Evolutionary conservation across 306 rosid genomes (phyloP).

Genomic region (Arachis hypogaea): DNA sequence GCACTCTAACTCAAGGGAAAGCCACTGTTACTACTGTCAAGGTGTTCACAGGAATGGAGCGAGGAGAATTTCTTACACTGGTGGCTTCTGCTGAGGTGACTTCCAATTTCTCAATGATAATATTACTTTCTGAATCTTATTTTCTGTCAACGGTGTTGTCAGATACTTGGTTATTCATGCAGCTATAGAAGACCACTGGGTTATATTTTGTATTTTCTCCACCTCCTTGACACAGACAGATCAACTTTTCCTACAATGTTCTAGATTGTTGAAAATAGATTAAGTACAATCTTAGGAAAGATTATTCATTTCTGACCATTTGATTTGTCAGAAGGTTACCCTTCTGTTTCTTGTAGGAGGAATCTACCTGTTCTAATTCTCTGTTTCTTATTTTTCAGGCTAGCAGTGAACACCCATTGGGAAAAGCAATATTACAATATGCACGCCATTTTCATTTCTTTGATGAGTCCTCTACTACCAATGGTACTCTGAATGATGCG

Average conservation of each 20-base stretch:
- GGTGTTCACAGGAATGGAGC: constrained; percentile 83
- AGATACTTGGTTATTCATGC: constrained; percentile 21
- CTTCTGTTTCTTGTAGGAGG: constrained; percentile 5
- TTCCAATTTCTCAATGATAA: constrained; percentile 33
- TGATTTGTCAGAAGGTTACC: constrained; percentile 22
- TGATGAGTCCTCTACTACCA: constrained; percentile 59
- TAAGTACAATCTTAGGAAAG: constrained; percentile 4
- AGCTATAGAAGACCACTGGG: background rate
- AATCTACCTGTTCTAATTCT: constrained; percentile 26
- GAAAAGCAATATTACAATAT: constrained; percentile 83
- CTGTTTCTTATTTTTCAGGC: constrained; percentile 54
- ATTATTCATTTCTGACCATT: constrained; percentile 2
- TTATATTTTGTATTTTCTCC: constrained; percentile 22
- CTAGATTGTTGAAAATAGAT: constrained; percentile 28
- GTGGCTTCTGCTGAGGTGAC: constrained; percentile 99
- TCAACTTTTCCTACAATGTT: constrained; percentile 33
- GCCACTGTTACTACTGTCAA: constrained; percentile 80
- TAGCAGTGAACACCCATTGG: constrained; percentile 97
- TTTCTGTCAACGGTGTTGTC: constrained; percentile 21
- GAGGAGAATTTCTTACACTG: constrained; percentile 88
- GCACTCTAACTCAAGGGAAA: constrained; percentile 95
- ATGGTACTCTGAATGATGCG: constrained; percentile 45
- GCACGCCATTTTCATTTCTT: constrained; percentile 90
- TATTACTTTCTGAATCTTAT: constrained; percentile 24
- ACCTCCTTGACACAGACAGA: background rate